These are phyloP conservation scores for Lophiotrema nucula DNA, from an alignment of 495 filamentous ascomycete genomes.

Conservation along the genomic window DNA sequence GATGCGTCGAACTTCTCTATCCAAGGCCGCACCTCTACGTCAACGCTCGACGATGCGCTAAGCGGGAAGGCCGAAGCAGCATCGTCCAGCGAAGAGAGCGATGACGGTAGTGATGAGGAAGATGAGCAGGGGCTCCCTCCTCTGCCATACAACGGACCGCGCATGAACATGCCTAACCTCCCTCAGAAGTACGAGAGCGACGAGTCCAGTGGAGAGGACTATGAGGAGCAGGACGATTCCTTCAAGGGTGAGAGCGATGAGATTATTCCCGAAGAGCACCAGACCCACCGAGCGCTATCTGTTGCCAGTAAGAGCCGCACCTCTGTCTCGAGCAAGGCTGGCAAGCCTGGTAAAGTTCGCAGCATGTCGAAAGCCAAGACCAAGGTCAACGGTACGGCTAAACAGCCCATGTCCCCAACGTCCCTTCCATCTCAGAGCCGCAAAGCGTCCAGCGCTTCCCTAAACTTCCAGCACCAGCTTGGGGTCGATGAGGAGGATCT, in stretches of 20 bases:
- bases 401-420: slow-evolving; percentile 64
- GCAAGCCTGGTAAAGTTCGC: slow-evolving; percentile 39
- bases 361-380: slow-evolving; percentile 36
- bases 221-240: slow-evolving; percentile 60
- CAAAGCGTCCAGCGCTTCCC: slow-evolving; percentile 72
- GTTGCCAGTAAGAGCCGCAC: slow-evolving; percentile 19
- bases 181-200: slow-evolving; percentile 67
- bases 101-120: slow-evolving; percentile 58
- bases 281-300: slow-evolving; percentile 14
- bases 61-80: slow-evolving; percentile 82
- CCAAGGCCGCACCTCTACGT: slow-evolving; percentile 86
- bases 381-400: slow-evolving; percentile 31
- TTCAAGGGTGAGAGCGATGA: slow-evolving; percentile 56
- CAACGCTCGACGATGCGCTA: slow-evolving; percentile 86
- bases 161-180: slow-evolving; percentile 42
- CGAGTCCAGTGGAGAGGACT: slow-evolving; percentile 68
- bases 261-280: slow-evolving; percentile 29
- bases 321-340: slow-evolving; percentile 19
- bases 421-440: slow-evolving; percentile 67
- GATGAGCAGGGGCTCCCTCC: slow-evolving; percentile 60
- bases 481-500: slow-evolving; percentile 84
- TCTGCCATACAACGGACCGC: slow-evolving; percentile 45
- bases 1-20: slow-evolving; percentile 80
- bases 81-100: slow-evolving; percentile 80
- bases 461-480: slow-evolving; percentile 67